These are phyloP conservation scores for Vitellaria paradoxa DNA, from an alignment of 179 eudicot genomes.

Conservation along the genomic window DNA sequence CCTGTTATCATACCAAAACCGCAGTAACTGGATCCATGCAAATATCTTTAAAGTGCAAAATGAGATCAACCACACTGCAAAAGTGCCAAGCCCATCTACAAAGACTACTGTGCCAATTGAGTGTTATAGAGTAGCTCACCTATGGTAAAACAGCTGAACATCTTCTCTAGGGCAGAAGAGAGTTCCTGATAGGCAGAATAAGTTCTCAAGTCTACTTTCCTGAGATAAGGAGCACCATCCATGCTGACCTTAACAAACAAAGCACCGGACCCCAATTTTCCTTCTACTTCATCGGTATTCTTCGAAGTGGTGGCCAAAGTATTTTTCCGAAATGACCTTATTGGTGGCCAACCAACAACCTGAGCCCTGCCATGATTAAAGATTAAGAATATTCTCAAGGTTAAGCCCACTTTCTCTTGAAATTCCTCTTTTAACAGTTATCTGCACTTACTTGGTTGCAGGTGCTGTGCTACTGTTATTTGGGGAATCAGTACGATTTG, in stretches of 20 bases:
- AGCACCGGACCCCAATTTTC: constrained; percentile 25
- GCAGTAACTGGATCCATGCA: constrained; percentile 18
- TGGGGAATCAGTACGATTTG: constrained; percentile 13
- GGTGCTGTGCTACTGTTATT: constrained; percentile 44
- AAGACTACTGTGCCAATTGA: neutral
- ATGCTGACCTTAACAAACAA: constrained; percentile 64
- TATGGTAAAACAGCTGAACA: constrained; percentile 61
- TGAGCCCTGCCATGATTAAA: constrained; percentile 42
- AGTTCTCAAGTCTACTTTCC: constrained; percentile 59
- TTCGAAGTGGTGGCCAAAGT: constrained; percentile 39
- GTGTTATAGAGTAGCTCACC: constrained; percentile 28
- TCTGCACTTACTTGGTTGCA: constrained; percentile 60
- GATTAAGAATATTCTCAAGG: constrained; percentile 9
- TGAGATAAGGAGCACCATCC: constrained; percentile 69
- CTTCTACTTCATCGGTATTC: constrained; percentile 32
- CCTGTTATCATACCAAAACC: constrained; percentile 13
- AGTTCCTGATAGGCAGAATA: constrained; percentile 49
- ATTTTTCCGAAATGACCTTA: constrained; percentile 50
- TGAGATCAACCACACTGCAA: neutral
- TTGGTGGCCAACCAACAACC: constrained; percentile 65
- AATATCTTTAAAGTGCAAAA: neutral
- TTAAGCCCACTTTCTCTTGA: neutral
- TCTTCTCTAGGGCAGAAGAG: constrained; percentile 57
- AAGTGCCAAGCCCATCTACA: neutral
- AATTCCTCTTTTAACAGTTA: neutral